Conservation (phyloP, 768 basidiomycete genomes). For the Mycena maculata region DNA sequence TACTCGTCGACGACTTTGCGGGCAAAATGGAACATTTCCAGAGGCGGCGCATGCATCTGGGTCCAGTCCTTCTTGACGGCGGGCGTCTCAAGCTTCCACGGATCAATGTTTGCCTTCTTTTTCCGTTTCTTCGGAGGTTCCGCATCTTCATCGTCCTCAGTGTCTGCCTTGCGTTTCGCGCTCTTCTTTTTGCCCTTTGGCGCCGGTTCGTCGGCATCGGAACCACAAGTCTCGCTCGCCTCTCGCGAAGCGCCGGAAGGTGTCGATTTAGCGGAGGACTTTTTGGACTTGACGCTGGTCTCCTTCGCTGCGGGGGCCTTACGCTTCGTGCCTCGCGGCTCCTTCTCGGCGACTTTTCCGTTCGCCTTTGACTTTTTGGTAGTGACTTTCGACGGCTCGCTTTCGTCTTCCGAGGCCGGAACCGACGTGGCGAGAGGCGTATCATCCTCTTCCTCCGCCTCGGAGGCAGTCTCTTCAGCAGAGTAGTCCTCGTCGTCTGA, state of each 20-base stretch:
- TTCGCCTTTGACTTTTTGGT: slow-evolving; percentile 35
- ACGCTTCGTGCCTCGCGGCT: slow-evolving; percentile 27
- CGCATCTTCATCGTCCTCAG: slow-evolving; percentile 50
- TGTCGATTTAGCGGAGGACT: slow-evolving; percentile 30
- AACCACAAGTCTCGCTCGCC: slow-evolving; percentile 14
- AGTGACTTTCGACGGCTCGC: slow-evolving; percentile 37
- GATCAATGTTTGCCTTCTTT: slow-evolving; percentile 75
- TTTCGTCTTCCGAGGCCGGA: slow-evolving; percentile 50
- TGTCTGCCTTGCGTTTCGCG: slow-evolving; percentile 49
- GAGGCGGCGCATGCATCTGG: slow-evolving; percentile 82
- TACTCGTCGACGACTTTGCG: slow-evolving; percentile 95
- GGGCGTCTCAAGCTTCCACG: slow-evolving; percentile 78
- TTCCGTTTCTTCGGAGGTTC: slow-evolving; percentile 63
- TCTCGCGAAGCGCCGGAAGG: slow-evolving; percentile 27
- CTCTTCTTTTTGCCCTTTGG: slow-evolving; percentile 52
- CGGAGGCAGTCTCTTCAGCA: slow-evolving; percentile 48
- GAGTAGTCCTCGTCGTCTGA: slow-evolving; percentile 58
- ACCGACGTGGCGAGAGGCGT: slow-evolving; percentile 34
- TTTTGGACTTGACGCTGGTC: slow-evolving; percentile 31
- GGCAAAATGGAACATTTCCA: slow-evolving; percentile 94
- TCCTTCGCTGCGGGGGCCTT: slow-evolving; percentile 31
- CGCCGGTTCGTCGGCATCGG: slow-evolving; percentile 36
- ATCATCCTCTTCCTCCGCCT: slow-evolving; percentile 46
- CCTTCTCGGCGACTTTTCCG: slow-evolving; percentile 7
- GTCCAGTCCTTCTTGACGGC: slow-evolving; percentile 80